A percentile compares a stretch with the other conserved stretches of the same genome.
phyloP scores from a whole-genome alignment of 176 grass and related monocot genomes.

The Triticum turgidum region DNA sequence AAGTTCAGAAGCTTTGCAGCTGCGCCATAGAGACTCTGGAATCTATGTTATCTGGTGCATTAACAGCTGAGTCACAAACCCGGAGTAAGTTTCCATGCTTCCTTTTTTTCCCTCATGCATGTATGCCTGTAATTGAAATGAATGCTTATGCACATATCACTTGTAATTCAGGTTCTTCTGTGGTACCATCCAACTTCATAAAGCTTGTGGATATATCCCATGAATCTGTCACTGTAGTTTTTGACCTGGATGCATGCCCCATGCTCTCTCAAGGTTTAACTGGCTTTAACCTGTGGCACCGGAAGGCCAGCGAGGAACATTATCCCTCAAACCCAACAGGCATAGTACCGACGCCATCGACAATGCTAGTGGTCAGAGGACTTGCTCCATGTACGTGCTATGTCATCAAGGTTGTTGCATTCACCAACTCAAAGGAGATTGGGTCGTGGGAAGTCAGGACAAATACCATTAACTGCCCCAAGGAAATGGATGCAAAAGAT shows the following conservation, averaged over 20 bases:
- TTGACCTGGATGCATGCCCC: background rate
- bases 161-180: constrained; percentile 16
- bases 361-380: background rate
- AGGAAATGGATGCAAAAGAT: background rate
- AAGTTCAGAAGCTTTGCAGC: constrained; percentile 52
- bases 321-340: background rate
- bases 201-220: constrained; percentile 17
- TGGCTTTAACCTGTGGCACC: constrained; percentile 6
- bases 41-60: constrained; percentile 23
- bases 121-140: background rate
- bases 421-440: constrained; percentile 4
- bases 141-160: background rate
- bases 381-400: constrained; percentile 3
- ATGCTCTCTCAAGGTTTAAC: background rate
- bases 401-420: constrained; percentile 21
- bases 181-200: background rate
- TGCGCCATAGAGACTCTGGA: constrained; percentile 36
- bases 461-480: background rate
- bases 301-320: background rate
- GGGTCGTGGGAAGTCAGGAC: constrained; percentile 7
- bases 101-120: background rate
- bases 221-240: constrained; percentile 4
- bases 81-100: constrained; percentile 28
- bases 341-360: background rate
- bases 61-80: background rate